Evolutionary conservation across 164 flowering plant genomes (phyloP).

Genomic region (Dillenia turbinata): DNA sequence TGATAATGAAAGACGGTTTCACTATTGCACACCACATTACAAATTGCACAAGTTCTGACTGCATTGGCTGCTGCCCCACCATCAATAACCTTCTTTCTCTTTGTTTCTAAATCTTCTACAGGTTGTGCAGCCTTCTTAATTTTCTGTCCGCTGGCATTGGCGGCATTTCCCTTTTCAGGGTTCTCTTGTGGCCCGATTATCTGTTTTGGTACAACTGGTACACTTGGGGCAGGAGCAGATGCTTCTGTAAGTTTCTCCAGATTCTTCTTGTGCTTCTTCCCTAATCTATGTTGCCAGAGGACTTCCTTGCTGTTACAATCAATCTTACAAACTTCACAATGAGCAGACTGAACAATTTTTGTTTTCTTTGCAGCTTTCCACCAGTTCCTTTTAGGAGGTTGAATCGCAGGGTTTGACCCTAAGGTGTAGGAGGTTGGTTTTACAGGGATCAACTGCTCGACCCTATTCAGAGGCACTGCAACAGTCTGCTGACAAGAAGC

Average conservation of each 20-base stretch:
- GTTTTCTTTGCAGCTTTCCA: conserved; percentile 24
- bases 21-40: conserved; percentile 52
- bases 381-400: conserved; percentile 9
- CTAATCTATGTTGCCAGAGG: conserved; percentile 30
- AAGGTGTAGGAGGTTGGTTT: conserved; percentile 10
- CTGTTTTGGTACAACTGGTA: conserved; percentile 6
- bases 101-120: conserved; percentile 33
- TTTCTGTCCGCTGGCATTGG: background rate
- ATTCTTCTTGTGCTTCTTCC: conserved; percentile 45
- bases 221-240: background rate
- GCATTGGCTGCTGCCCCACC: conserved; percentile 39
- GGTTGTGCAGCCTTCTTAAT: conserved; percentile 16
- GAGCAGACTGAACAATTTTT: conserved; percentile 26
- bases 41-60: conserved; percentile 28
- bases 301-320: conserved; percentile 32
- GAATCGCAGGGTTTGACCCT: conserved; percentile 4
- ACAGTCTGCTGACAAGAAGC: conserved; percentile 13
- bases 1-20: conserved; percentile 33
- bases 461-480: conserved; percentile 14
- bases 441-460: conserved; percentile 8
- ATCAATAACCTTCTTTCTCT: conserved; percentile 34
- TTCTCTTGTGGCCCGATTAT: conserved; percentile 29
- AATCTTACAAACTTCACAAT: conserved; percentile 44
- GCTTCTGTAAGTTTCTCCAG: conserved; percentile 20
- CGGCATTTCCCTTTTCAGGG: conserved; percentile 9